These are phyloP conservation scores for Tephrocybe sp. DNA, from an alignment of 768 basidiomycete genomes.

Conservation along the genomic window DNA sequence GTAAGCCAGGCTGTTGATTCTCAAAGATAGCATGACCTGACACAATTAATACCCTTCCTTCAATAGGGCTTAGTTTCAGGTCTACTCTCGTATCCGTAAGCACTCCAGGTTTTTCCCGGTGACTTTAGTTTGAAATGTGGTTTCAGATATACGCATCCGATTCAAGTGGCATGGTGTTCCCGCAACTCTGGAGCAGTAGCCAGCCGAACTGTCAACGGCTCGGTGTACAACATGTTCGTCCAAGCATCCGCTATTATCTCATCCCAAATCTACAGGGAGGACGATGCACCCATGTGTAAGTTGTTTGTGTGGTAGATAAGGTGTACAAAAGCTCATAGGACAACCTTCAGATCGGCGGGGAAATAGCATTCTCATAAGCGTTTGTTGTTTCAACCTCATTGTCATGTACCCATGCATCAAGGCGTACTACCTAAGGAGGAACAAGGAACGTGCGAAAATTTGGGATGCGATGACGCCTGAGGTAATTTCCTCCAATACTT, in stretches of 20 bases:
- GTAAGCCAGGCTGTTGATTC: conserved; percentile 27
- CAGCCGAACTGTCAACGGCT: conserved; percentile 56
- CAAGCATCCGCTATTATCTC: conserved; percentile 43
- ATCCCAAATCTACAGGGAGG: conserved; percentile 53
- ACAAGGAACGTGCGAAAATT: conserved; percentile 45
- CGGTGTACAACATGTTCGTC: conserved; percentile 57
- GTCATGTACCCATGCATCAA: conserved; percentile 54
- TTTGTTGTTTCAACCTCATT: conserved; percentile 48
- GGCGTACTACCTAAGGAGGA: conserved; percentile 58
- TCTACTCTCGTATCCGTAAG: conserved; percentile 43
- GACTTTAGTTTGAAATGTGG: background rate
- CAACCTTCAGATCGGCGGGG: conserved; percentile 47
- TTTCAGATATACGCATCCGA: conserved; percentile 43
- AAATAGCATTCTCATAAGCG: conserved; percentile 51
- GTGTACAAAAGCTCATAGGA: background rate
- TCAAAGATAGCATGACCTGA: background rate
- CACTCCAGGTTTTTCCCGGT: background rate
- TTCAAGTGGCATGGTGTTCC: conserved; percentile 59
- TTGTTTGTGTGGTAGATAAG: background rate
- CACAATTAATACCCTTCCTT: background rate
- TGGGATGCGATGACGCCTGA: conserved; percentile 58
- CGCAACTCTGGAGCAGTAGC: conserved; percentile 59
- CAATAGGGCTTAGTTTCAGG: conserved; percentile 38
- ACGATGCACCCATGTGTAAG: conserved; percentile 56
- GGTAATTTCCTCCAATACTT: conserved; percentile 28